Evolutionary conservation across 768 basidiomycete genomes (phyloP).

Genomic region (Paxillus ammoniavirescens): DNA sequence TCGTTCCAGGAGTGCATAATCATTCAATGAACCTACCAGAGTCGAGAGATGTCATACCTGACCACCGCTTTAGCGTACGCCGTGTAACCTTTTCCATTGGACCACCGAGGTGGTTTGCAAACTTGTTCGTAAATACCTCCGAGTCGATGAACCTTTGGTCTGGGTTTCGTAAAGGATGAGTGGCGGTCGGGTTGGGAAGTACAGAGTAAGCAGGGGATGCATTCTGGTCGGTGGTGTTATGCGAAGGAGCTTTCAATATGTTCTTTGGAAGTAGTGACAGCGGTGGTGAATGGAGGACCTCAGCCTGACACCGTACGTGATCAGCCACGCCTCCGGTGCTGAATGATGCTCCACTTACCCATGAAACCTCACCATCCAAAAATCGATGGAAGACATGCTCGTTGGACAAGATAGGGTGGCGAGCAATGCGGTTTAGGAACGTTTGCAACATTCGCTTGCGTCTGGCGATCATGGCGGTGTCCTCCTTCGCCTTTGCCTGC

Average conservation of each 20-base stretch:
- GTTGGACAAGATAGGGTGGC: constrained; percentile 93
- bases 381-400: constrained; percentile 97
- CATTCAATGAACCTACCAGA: constrained; percentile 4
- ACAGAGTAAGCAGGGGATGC: constrained; percentile 74
- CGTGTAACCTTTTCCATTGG: constrained; percentile 97
- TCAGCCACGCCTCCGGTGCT: constrained; percentile 4
- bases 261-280: constrained; percentile 92
- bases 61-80: constrained; percentile 90
- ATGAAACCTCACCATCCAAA: constrained; percentile 92
- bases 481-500: constrained; percentile 95
- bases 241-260: constrained; percentile 90
- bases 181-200: constrained; percentile 85
- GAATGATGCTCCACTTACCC: constrained; percentile 53
- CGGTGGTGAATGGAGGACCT: constrained; percentile 92
- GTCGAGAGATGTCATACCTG: constrained; percentile 51
- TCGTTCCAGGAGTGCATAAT: constrained; percentile 1
- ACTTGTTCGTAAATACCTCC: constrained; percentile 94
- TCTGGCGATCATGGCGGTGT: constrained; percentile 85
- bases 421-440: constrained; percentile 85
- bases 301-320: constrained; percentile 50
- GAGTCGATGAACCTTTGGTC: constrained; percentile 97
- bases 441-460: constrained; percentile 95
- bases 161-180: constrained; percentile 85
- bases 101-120: constrained; percentile 86
- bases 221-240: constrained; percentile 84